Conservation (phyloP, 2,329 filamentous ascomycete genomes). For the Cercospora sesami region DNA sequence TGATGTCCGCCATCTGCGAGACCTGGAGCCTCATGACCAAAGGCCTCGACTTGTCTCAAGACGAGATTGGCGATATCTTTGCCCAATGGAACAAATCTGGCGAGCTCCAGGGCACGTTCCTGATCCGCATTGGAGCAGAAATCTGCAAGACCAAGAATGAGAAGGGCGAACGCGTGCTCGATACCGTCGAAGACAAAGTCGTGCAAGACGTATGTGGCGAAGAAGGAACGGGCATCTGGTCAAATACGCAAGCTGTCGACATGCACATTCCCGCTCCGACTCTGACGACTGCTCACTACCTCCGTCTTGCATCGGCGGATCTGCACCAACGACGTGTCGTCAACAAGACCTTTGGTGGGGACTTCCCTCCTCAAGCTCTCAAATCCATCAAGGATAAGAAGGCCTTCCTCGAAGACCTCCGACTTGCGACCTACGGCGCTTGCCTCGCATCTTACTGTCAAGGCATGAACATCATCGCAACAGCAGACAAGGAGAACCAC, state of each 20-base stretch:
- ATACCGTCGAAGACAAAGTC: constrained; percentile 67
- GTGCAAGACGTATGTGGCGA: constrained; percentile 67
- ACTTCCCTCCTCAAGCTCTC: constrained; percentile 43
- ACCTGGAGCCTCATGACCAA: constrained; percentile 64
- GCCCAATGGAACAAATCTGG: constrained; percentile 61
- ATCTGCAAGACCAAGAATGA: constrained; percentile 58
- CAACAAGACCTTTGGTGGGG: constrained; percentile 49
- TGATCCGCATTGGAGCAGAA: constrained; percentile 63
- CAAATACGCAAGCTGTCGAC: constrained; percentile 60
- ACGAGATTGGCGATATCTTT: constrained; percentile 62
- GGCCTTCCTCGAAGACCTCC: constrained; percentile 58
- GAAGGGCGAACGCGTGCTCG: constrained; percentile 53
- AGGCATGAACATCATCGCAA: constrained; percentile 64
- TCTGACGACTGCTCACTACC: constrained; percentile 61
- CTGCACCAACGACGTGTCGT: constrained; percentile 56
- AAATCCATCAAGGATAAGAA: constrained; percentile 36
- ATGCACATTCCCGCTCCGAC: constrained; percentile 66
- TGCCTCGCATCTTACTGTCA: constrained; percentile 66
- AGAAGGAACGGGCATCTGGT: constrained; percentile 69
- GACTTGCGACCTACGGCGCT: constrained; percentile 61
- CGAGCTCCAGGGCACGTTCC: constrained; percentile 60
- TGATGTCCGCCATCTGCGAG: constrained; percentile 64
- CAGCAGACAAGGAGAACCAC: constrained; percentile 57
- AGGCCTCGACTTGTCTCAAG: constrained; percentile 58
- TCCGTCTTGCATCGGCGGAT: constrained; percentile 65